Percentiles rank a stretch among this genome's conserved stretches.
Evolutionary conservation across 306 rosid species (phyloP).

Genomic region (Medicago ruthenica): DNA sequence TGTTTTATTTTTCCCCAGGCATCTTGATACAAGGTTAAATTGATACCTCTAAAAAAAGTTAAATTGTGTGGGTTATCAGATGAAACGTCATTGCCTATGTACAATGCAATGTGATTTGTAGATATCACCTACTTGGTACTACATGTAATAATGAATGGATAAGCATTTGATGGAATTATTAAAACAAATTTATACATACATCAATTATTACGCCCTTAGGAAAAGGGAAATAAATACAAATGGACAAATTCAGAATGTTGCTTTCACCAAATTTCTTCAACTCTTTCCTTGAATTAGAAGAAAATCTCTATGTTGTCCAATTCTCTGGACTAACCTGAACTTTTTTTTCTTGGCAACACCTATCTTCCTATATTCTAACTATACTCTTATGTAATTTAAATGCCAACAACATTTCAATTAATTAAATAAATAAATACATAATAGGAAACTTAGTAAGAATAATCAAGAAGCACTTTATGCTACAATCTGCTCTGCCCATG

Average conservation of each 20-base stretch:
- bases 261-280: neutral
- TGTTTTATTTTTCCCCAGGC: too few relatives aligned
- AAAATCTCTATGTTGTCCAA: neutral
- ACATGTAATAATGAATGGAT: too few relatives aligned
- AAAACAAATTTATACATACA: neutral
- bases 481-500: slow-evolving; percentile 7
- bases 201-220: neutral
- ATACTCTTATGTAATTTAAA: neutral
- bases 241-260: neutral
- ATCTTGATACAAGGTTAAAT: too few relatives aligned
- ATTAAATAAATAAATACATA: neutral
- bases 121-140: too few relatives aligned
- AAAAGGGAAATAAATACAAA: neutral
- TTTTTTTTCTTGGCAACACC: neutral
- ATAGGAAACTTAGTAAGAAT: neutral
- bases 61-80: too few relatives aligned
- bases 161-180: neutral
- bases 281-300: neutral
- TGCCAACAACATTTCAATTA: neutral
- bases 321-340: neutral
- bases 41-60: too few relatives aligned
- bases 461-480: neutral
- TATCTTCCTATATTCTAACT: neutral
- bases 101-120: too few relatives aligned
- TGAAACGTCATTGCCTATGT: too few relatives aligned